phyloP scores from a whole-genome alignment of 2,329 filamentous ascomycete species.

The Diaporthe vaccinii region DNA sequence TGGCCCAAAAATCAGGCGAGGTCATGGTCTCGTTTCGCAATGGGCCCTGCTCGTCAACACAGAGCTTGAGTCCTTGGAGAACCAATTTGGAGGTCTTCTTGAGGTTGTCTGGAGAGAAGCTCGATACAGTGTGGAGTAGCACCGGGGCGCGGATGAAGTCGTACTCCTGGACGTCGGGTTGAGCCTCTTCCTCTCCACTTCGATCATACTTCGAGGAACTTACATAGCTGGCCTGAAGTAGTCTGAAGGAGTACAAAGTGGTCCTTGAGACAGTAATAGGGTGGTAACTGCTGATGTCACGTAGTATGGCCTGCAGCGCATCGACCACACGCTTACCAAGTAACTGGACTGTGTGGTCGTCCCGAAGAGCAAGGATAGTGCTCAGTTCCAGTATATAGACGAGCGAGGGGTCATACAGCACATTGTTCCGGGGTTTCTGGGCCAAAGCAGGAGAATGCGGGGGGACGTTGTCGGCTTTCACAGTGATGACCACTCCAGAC shows the following conservation, averaged over 20 bases:
- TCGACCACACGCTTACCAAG: constrained; percentile 86
- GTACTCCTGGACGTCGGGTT: constrained; percentile 71
- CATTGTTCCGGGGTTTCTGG: constrained; percentile 67
- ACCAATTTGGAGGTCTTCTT: constrained; percentile 82
- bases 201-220: constrained; percentile 52
- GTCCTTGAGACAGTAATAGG: constrained; percentile 86
- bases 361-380: constrained; percentile 83
- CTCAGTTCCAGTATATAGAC: constrained; percentile 94
- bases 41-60: constrained; percentile 81
- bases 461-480: constrained; percentile 86
- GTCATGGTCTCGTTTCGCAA: constrained; percentile 94
- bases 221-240: constrained; percentile 89
- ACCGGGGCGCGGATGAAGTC: constrained; percentile 94
- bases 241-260: constrained; percentile 86
- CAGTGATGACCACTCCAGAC: constrained; percentile 84
- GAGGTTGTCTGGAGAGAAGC: constrained; percentile 82
- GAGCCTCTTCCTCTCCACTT: constrained; percentile 43
- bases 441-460: constrained; percentile 70
- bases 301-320: constrained; percentile 83
- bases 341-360: constrained; percentile 77
- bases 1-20: constrained; percentile 97
- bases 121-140: constrained; percentile 90
- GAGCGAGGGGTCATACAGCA: constrained; percentile 85
- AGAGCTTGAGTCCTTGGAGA: constrained; percentile 82
- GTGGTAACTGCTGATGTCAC: constrained; percentile 84